Evolutionary conservation across 108 stramenopile genomes (phyloP).

Genomic region (Skeletonema tropicum): DNA sequence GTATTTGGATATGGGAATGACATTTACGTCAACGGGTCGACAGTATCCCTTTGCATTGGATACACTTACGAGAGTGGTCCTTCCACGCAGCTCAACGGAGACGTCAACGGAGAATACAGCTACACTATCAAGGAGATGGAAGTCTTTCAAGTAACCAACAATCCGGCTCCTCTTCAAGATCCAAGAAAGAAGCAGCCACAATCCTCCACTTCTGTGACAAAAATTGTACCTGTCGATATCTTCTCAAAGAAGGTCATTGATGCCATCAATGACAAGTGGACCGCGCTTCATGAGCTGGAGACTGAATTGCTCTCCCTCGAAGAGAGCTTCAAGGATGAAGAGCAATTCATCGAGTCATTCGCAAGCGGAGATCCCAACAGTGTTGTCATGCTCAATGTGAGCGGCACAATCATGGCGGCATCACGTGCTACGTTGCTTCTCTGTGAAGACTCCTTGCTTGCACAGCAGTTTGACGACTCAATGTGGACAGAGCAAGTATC

Average conservation of each 20-base stretch:
- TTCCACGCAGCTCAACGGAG: background rate
- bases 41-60: background rate
- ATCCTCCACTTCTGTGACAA: background rate
- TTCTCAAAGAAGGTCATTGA: slow-evolving; percentile 14
- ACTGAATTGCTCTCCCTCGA: slow-evolving; percentile 7
- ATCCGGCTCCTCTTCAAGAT: background rate
- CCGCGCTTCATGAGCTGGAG: slow-evolving; percentile 7
- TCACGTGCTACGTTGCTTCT: background rate
- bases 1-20: slow-evolving; percentile 10
- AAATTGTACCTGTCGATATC: background rate
- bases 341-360: slow-evolving; percentile 13
- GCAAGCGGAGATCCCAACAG: slow-evolving; percentile 2
- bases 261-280: slow-evolving; percentile 22
- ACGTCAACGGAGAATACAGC: background rate
- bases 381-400: slow-evolving; percentile 20
- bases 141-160: background rate
- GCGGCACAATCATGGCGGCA: slow-evolving; percentile 14
- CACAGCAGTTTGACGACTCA: slow-evolving; percentile 11
- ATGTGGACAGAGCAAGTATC: slow-evolving; percentile 1
- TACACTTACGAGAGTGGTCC: background rate
- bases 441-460: slow-evolving; percentile 14
- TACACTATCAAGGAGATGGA: slow-evolving; percentile 10
- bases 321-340: slow-evolving; percentile 30
- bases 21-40: background rate
- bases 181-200: background rate